Percentiles rank a stretch among this genome's conserved stretches.
Evolutionary conservation across 2,329 filamentous ascomycete species (phyloP).

Genomic region (Curvularia sp.): DNA sequence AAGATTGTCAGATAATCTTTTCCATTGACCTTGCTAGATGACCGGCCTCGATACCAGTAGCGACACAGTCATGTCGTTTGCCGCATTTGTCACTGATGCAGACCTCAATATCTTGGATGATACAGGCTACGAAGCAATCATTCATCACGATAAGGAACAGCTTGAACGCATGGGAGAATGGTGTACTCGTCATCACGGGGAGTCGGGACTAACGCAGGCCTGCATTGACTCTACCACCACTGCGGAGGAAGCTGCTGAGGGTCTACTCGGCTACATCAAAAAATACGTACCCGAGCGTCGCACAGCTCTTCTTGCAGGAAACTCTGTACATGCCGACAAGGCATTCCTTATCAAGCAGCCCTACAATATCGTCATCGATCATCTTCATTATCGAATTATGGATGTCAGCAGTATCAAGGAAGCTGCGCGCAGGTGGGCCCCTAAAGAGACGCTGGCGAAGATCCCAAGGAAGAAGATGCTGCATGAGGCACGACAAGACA

Average conservation of each 20-base stretch:
- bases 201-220: slow-evolving; percentile 80
- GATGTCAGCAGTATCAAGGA: slow-evolving; percentile 95
- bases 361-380: slow-evolving; percentile 74
- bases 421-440: slow-evolving; percentile 81
- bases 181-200: slow-evolving; percentile 81
- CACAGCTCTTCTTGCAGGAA: slow-evolving; percentile 81
- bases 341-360: slow-evolving; percentile 78
- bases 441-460: slow-evolving; percentile 63
- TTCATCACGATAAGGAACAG: slow-evolving; percentile 74
- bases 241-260: slow-evolving; percentile 73
- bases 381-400: slow-evolving; percentile 88
- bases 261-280: slow-evolving; percentile 79
- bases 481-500: slow-evolving; percentile 87
- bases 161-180: slow-evolving; percentile 86
- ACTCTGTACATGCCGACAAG: slow-evolving; percentile 89
- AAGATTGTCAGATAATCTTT: neutral
- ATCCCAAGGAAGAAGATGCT: slow-evolving; percentile 76
- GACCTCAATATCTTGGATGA: slow-evolving; percentile 78
- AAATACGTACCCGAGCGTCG: slow-evolving; percentile 71
- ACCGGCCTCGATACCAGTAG: slow-evolving; percentile 80
- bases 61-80: slow-evolving; percentile 90
- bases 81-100: slow-evolving; percentile 86
- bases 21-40: slow-evolving; percentile 69
- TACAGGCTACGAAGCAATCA: slow-evolving; percentile 77
- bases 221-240: slow-evolving; percentile 77